Percentiles rank a stretch among this genome's conserved stretches.
Evolutionary conservation across 2,329 filamentous ascomycete genomes (phyloP).

Genomic region (Penicillium sp.): DNA sequence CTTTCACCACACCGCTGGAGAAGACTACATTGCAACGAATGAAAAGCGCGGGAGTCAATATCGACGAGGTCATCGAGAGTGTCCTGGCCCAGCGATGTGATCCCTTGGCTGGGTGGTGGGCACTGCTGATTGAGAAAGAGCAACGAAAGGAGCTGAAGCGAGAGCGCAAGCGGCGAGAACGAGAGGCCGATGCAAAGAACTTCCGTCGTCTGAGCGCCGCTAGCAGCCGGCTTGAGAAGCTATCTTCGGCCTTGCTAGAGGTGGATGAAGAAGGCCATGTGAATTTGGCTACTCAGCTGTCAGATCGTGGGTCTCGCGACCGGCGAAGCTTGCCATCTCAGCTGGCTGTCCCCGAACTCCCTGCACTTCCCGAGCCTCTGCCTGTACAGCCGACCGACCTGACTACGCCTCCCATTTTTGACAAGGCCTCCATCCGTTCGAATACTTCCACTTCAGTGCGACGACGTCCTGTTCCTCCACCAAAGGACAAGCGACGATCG

Average conservation of each 20-base stretch:
- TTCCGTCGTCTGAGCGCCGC: slow-evolving; percentile 80
- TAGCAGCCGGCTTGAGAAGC: slow-evolving; percentile 75
- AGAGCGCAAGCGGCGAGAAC: slow-evolving; percentile 78
- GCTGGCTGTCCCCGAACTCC: slow-evolving; percentile 66
- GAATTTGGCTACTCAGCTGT: slow-evolving; percentile 50
- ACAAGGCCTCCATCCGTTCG: slow-evolving; percentile 67
- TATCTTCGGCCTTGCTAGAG: slow-evolving; percentile 70
- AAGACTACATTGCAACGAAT: slow-evolving; percentile 89
- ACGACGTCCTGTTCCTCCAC: slow-evolving; percentile 72
- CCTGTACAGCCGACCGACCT: slow-evolving; percentile 32
- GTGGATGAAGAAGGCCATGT: slow-evolving; percentile 68
- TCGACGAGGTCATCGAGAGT: slow-evolving; percentile 90
- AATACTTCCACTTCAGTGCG: slow-evolving; percentile 62
- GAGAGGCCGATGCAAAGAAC: slow-evolving; percentile 73
- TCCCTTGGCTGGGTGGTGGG: slow-evolving; percentile 91
- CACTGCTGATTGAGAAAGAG: slow-evolving; percentile 87
- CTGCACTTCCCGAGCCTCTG: slow-evolving; percentile 63
- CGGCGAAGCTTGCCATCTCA: slow-evolving; percentile 64
- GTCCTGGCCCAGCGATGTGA: slow-evolving; percentile 88
- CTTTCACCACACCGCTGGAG: slow-evolving; percentile 80
- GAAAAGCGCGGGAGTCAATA: slow-evolving; percentile 88
- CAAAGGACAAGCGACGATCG: slow-evolving; percentile 76
- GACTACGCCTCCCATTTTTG: slow-evolving; percentile 57
- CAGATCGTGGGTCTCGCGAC: slow-evolving; percentile 69
- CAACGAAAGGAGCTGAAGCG: slow-evolving; percentile 74